Evolutionary conservation across 257 asterid genomes (phyloP).

Genomic region (Oldenlandia corymbosa): DNA sequence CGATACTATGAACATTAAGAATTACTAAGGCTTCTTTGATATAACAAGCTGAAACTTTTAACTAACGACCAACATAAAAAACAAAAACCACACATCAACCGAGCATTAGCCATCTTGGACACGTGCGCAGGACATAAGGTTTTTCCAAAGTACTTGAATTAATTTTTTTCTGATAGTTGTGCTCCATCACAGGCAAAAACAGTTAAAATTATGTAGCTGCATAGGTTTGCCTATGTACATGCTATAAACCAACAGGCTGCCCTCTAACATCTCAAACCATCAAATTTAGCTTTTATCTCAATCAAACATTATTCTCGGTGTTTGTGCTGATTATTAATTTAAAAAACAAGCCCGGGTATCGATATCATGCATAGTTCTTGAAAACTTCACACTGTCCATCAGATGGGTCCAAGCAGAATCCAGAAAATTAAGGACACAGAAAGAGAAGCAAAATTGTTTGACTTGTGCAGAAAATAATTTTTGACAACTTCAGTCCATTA

Average conservation of each 20-base stretch:
- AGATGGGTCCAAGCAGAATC: not conserved
- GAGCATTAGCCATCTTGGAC: not conserved
- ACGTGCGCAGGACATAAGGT: not conserved
- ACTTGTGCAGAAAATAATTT: too few species aligned
- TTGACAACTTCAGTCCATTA: too few species aligned
- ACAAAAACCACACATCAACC: conserved; percentile 2
- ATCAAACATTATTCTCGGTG: not conserved
- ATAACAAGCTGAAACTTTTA: not conserved
- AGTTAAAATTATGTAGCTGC: not conserved
- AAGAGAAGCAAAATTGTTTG: not conserved
- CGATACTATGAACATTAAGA: not conserved
- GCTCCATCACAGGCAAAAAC: not conserved
- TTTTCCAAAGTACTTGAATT: not conserved
- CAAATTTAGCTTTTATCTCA: not conserved
- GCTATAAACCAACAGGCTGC: not conserved
- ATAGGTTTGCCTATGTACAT: not conserved
- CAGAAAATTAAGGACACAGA: not conserved
- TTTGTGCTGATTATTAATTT: not conserved
- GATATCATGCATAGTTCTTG: not conserved
- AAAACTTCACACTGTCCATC: not conserved
- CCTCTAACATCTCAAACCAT: conserved; percentile 1
- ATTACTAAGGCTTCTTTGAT: not conserved
- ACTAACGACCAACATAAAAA: not conserved
- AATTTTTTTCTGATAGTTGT: not conserved
- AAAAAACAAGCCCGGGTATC: not conserved